A percentile compares a stretch with the other conserved stretches of the same genome.
Evolutionary conservation across 805 yeast species (phyloP).

Genomic region (Myxozyma monticola): DNA sequence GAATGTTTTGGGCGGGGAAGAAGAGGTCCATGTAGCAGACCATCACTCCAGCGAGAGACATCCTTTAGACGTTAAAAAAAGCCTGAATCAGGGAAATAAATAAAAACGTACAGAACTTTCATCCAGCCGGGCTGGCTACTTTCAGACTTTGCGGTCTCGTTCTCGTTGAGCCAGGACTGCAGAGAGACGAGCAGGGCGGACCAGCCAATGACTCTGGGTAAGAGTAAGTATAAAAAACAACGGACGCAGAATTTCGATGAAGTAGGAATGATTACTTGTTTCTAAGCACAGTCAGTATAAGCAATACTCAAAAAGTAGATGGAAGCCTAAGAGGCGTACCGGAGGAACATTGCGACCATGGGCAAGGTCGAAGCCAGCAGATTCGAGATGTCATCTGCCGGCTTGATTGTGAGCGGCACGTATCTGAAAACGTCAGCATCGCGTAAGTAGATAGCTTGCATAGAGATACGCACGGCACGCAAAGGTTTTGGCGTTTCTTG

Average conservation of each 20-base stretch:
- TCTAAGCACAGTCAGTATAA: slow-evolving; percentile 1
- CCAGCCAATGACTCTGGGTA: slow-evolving; percentile 21
- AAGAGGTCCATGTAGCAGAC: slow-evolving; percentile 28
- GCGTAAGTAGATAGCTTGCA: too few species aligned
- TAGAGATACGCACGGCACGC: slow-evolving; percentile 4
- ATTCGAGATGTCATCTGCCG: slow-evolving; percentile 15
- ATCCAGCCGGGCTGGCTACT: slow-evolving; percentile 26
- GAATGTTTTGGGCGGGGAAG: slow-evolving; percentile 8
- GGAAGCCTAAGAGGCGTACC: slow-evolving; percentile 5
- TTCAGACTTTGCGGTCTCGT: slow-evolving; percentile 4
- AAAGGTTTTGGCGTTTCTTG: slow-evolving; percentile 8
- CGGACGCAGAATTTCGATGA: not conserved
- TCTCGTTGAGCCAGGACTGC: slow-evolving; percentile 28
- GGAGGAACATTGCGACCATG: slow-evolving; percentile 28
- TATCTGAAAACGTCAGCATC: too few species aligned
- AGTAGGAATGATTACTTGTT: slow-evolving; percentile 8
- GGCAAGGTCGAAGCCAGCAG: slow-evolving; percentile 23
- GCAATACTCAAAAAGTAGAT: not conserved
- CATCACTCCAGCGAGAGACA: slow-evolving; percentile 23
- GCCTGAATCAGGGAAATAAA: not conserved
- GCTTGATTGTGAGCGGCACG: not conserved
- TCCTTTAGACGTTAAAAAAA: not conserved
- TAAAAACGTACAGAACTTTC: slow-evolving; percentile 17
- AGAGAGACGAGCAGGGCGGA: slow-evolving; percentile 24
- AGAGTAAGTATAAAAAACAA: too few species aligned